Evolutionary conservation across 2,329 filamentous ascomycete species (phyloP), one percentile per base, ranked within the genome.

Genomic region (Hymenoscyphus infarciens): DNA sequence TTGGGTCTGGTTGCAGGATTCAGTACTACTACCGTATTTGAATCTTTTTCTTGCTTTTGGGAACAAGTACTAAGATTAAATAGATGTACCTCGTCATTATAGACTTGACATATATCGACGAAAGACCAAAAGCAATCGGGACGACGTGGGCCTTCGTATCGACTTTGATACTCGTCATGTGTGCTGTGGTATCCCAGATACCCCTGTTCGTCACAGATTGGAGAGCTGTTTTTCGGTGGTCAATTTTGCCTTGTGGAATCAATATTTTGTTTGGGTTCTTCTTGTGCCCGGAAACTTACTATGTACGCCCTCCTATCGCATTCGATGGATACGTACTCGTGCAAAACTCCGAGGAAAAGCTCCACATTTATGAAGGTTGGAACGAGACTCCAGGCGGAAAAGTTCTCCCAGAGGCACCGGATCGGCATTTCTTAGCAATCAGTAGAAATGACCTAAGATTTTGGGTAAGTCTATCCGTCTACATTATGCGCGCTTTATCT

Each of bases 41-140:
- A 3, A 27, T 3, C 39, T 8, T 16, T 10, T 16, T 11, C 5
- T n/a, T 2, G 19, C 8, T 16, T 10, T 13, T 45, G 3, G 1
- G 1, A 38, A 27, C 16, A 3, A 22, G 4, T 38, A 54, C 62
- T 67, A 39, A 67, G 49, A 35, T 1, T 1, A 55, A 15, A 4
- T 8, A 68, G 66, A 25, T 45, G 5, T 42, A 61, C 15, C 60
- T 63, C 27, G 61, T 67, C 45, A 22, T 60, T 2, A 63, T 66
- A 25, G 66, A 66, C 25, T 38, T 66, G 16, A 66, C 64, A 16
- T 67, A 66, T 56, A 66, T 67, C 25, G 59, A 66, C 35, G 54
- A 67, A 57, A 52, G 64, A 2, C 66, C 60, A 5, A 56, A 59
- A 35, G 38, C 29, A 16, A 64, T 67, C n/a, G 64, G 64, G 6